Conservation (phyloP, 208 protist genomes). For the Leishmania guyanensis region DNA sequence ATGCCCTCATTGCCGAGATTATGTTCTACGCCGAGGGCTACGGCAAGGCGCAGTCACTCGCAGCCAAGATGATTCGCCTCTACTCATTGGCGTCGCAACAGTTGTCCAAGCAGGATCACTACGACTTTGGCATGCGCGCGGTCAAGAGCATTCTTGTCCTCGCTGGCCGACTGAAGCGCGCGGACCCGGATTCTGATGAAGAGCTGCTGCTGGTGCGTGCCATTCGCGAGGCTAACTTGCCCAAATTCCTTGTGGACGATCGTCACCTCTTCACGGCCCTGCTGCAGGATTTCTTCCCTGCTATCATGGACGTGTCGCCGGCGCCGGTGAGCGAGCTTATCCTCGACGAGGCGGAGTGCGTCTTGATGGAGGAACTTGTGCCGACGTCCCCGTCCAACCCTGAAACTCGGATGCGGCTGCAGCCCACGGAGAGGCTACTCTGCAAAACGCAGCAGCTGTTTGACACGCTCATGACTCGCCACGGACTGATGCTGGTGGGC, state of each 20-base stretch:
- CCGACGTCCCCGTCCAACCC: slow-evolving; percentile 1
- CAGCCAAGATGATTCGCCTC: slow-evolving; percentile 95
- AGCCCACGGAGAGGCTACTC: slow-evolving; percentile 79
- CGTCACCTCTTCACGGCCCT: slow-evolving; percentile 90
- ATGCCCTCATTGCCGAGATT: slow-evolving; percentile 96
- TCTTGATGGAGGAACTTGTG: slow-evolving; percentile 51
- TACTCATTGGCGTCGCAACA: slow-evolving; percentile 95
- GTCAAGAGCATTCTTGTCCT: slow-evolving; percentile 95
- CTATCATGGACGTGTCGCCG: slow-evolving; percentile 28
- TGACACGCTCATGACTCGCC: slow-evolving; percentile 89
- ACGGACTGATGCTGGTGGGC: slow-evolving; percentile 96
- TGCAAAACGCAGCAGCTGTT: slow-evolving; percentile 92
- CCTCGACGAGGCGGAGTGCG: slow-evolving; percentile 38
- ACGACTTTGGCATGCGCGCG: slow-evolving; percentile 96
- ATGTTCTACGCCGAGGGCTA: slow-evolving; percentile 98
- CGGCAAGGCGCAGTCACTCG: slow-evolving; percentile 87
- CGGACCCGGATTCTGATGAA: slow-evolving; percentile 84
- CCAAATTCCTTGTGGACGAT: slow-evolving; percentile 94
- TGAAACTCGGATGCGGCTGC: slow-evolving; percentile 37
- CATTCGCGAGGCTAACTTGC: slow-evolving; percentile 93
- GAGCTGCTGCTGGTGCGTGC: slow-evolving; percentile 91
- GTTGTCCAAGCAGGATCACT: slow-evolving; percentile 96
- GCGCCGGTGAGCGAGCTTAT: slow-evolving; percentile 61
- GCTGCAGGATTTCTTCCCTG: slow-evolving; percentile 93
- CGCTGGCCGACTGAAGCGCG: slow-evolving; percentile 90